These are phyloP conservation scores for Komagataella mondaviorum DNA, from an alignment of 805 yeast species.

Conservation along the genomic window DNA sequence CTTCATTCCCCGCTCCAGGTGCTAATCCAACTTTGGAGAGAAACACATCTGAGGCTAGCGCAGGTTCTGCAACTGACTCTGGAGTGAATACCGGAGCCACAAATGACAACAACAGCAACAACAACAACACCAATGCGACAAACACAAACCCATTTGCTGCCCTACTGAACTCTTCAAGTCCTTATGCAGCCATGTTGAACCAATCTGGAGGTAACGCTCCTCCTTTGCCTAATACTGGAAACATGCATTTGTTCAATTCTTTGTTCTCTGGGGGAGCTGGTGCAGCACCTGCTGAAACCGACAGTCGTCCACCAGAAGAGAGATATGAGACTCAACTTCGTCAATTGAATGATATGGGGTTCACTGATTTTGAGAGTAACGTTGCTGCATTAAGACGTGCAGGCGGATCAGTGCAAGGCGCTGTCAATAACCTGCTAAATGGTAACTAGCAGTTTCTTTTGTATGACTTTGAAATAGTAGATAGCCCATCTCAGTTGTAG, in stretches of 20 bases:
- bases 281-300: constrained; percentile 51
- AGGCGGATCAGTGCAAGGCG: constrained; percentile 97
- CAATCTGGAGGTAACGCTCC: constrained; percentile 13
- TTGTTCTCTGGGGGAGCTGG: constrained; percentile 50
- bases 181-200: constrained; percentile 23
- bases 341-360: constrained; percentile 75
- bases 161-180: constrained; percentile 25
- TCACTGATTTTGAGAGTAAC: constrained; percentile 84
- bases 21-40: constrained; percentile 12
- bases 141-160: constrained; percentile 36
- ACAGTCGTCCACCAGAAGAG: constrained; percentile 69
- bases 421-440: constrained; percentile 72
- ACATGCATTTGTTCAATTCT: constrained; percentile 24
- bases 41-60: constrained; percentile 8
- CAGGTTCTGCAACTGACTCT: constrained; percentile 8
- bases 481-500: background rate
- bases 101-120: background rate
- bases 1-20: constrained; percentile 39
- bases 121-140: constrained; percentile 1
- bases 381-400: constrained; percentile 86
- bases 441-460: constrained; percentile 28
- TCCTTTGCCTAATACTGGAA: constrained; percentile 35
- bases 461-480: background rate
- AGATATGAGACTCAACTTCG: constrained; percentile 58
- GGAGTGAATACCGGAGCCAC: constrained; percentile 7